phyloP scores from a whole-genome alignment of 2,329 filamentous ascomycete species.

The Beauveria australis region DNA sequence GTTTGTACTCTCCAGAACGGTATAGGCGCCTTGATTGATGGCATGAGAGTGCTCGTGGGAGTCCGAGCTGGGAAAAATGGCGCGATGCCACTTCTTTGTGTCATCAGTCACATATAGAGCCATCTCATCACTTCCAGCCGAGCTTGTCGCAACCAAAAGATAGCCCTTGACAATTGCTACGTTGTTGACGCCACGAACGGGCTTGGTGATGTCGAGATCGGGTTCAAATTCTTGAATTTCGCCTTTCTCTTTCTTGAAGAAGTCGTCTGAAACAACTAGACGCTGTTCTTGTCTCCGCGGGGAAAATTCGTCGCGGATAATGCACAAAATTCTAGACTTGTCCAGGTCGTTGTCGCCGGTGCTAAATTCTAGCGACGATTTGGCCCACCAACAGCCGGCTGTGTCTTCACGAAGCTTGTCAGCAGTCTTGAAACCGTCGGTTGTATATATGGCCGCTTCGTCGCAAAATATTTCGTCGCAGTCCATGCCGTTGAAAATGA shows the following conservation, averaged over 20 bases:
- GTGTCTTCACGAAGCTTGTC: constrained; percentile 60
- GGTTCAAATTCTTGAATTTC: constrained; percentile 62
- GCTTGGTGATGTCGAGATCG: constrained; percentile 62
- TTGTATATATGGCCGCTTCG: constrained; percentile 64
- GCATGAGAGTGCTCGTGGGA: constrained; percentile 59
- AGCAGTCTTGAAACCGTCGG: constrained; percentile 70
- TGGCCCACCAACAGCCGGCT: constrained; percentile 80
- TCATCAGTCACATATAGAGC: constrained; percentile 85
- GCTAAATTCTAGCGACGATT: constrained; percentile 64
- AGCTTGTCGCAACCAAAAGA: constrained; percentile 73
- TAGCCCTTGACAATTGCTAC: constrained; percentile 80
- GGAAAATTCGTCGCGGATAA: constrained; percentile 65
- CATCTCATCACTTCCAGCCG: constrained; percentile 77
- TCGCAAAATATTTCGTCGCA: constrained; percentile 58
- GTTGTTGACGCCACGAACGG: constrained; percentile 72
- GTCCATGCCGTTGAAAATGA: constrained; percentile 73
- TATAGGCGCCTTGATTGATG: constrained; percentile 79
- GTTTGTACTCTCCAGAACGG: constrained; percentile 88
- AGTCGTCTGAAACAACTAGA: constrained; percentile 74
- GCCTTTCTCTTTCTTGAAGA: constrained; percentile 51
- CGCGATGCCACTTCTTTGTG: constrained; percentile 78
- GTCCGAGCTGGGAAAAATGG: constrained; percentile 77
- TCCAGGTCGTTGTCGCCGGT: constrained; percentile 59
- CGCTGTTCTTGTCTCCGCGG: constrained; percentile 66
- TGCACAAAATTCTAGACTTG: constrained; percentile 67